phyloP scores from a whole-genome alignment of 2,329 filamentous ascomycete species.

The Beauveria caledonica region DNA sequence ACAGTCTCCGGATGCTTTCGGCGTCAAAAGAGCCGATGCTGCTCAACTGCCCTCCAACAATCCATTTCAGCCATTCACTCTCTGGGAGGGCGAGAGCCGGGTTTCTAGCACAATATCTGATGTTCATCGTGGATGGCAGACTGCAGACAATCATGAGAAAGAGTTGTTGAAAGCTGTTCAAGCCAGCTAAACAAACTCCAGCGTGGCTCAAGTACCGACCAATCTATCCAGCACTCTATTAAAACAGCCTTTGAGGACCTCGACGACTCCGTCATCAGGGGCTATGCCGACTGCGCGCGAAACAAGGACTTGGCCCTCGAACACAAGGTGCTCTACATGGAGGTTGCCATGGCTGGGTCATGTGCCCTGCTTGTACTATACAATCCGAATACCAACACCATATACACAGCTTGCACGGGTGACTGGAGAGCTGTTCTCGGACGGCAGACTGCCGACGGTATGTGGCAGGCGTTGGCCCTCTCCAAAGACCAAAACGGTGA shows the following conservation, averaged over 20 bases:
- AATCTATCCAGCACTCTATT: background rate
- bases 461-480: slow-evolving; percentile 41
- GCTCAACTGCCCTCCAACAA: slow-evolving; percentile 1
- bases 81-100: slow-evolving; percentile 17
- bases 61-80: background rate
- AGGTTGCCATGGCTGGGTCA: slow-evolving; percentile 34
- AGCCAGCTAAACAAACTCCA: background rate
- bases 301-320: slow-evolving; percentile 14
- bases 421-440: slow-evolving; percentile 55
- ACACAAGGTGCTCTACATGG: slow-evolving; percentile 15
- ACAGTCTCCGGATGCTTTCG: background rate
- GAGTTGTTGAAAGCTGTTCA: slow-evolving; percentile 24
- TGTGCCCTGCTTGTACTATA: slow-evolving; percentile 52
- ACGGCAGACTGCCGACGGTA: slow-evolving; percentile 25
- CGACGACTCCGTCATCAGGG: slow-evolving; percentile 41
- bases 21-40: background rate
- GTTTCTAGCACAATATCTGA: slow-evolving; percentile 28
- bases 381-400: slow-evolving; percentile 38
- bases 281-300: slow-evolving; percentile 13
- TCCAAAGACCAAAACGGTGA: slow-evolving; percentile 53
- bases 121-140: slow-evolving; percentile 28
- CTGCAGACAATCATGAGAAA: slow-evolving; percentile 22
- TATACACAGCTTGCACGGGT: slow-evolving; percentile 54
- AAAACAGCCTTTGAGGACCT: slow-evolving; percentile 25
- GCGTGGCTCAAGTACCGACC: background rate